Base-by-base conservation (phyloP, 2,329 filamentous ascomycete species). In the Alternaria triticimaculans region DNA sequence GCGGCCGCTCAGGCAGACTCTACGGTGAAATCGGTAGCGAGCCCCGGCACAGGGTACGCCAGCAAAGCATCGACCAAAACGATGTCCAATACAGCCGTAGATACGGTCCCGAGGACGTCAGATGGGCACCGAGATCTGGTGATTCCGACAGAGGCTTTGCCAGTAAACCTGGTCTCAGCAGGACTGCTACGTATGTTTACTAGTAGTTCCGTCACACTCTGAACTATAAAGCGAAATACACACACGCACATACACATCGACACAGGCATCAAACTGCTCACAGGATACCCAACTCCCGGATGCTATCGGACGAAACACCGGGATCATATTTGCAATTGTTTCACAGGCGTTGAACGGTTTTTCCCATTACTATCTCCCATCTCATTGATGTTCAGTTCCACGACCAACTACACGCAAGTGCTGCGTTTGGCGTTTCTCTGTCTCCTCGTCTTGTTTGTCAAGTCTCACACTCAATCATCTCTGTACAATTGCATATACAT, bases 21-120 rank as follows among this genome's bases (percentile, higher is more conserved):
- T 74, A 76, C 64, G 69, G 75, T 56, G 77, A 77, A 57, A 44
- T 76, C 4, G 50, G 64, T 4, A 50, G 50, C 54, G 14, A 67
- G 56, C 23, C 68, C 64, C 57, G 69, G 56, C 49, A 65, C 59
- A 25, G 63, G 48, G 65, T 65, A 21, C 74, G 69, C 53, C 70
- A 76, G 50, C 59, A 69, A 9, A 80, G 76, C 51, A 80, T 76
- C 60, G 69, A 69, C 11, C 72, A 78, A 0, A 72, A 76, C 12
- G 66, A 78, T 2, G 70, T 80, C 5, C 72, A 73, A 23, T 82
- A 77, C 55, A 43, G 61, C 15, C 72, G 64, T 41, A 74, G 72
- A 51, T 69, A 72, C 25, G 76, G 76, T 1, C 74, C 76, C 11
- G 80, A 83, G 23, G 79, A 82, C 53, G 70, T 83, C 44, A 75